Evolutionary conservation across 306 rosid genomes (phyloP).

Genomic region (Prunus campanulata): DNA sequence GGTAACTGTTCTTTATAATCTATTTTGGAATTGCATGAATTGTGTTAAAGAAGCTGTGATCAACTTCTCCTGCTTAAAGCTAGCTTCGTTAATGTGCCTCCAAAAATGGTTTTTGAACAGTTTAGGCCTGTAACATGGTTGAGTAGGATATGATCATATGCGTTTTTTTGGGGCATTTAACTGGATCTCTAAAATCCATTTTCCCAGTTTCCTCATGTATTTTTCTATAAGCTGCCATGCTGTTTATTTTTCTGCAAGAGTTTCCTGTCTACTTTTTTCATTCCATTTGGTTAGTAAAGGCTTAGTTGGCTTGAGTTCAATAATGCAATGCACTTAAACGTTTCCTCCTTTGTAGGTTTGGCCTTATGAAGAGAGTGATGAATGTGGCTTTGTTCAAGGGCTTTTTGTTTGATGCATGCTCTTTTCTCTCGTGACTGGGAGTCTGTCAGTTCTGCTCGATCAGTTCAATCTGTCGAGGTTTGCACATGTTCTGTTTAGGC

Average conservation of each 20-base stretch:
- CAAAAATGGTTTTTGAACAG: too few species aligned
- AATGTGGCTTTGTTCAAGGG: slow-evolving; percentile 90
- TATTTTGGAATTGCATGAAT: background rate
- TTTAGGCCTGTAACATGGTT: too few species aligned
- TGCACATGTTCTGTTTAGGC: slow-evolving; percentile 14
- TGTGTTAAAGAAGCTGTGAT: too few species aligned
- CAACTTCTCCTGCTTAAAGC: too few species aligned
- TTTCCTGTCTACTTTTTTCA: background rate
- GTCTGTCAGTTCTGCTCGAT: slow-evolving; percentile 44
- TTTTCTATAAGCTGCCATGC: background rate
- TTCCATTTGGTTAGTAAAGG: background rate
- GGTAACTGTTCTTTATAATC: too few species aligned
- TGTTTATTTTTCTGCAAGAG: background rate
- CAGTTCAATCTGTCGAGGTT: slow-evolving; percentile 59
- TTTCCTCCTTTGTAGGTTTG: slow-evolving; percentile 53
- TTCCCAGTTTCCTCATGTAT: background rate
- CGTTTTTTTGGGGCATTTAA: too few species aligned
- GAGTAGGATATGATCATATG: too few species aligned
- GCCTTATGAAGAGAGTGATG: slow-evolving; percentile 82
- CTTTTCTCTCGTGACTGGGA: slow-evolving; percentile 59
- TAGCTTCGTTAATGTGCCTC: too few species aligned
- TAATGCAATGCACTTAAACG: background rate
- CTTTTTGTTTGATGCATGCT: slow-evolving; percentile 15
- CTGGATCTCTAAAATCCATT: background rate
- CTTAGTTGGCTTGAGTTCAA: background rate